Evolutionary conservation across 2,329 filamentous ascomycete genomes (phyloP).

Genomic region (Curvularia hawaiiensis): DNA sequence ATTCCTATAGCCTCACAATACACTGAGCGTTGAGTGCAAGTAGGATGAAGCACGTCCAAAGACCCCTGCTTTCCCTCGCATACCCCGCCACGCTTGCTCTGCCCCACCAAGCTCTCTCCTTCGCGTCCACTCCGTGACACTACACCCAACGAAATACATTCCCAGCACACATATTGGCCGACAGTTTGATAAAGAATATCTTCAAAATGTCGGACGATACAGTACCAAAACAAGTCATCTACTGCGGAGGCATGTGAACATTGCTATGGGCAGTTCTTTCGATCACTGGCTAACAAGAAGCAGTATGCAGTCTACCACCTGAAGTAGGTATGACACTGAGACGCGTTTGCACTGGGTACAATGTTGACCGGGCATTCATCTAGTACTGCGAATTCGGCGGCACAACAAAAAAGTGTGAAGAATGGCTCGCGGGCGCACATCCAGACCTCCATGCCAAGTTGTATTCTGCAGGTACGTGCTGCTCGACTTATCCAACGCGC

Average conservation of each 20-base stretch:
- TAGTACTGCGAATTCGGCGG: constrained; percentile 99
- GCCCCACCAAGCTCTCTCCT: constrained; percentile 20
- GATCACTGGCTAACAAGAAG: constrained; percentile 25
- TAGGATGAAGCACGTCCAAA: constrained; percentile 2
- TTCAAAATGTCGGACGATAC: constrained; percentile 44
- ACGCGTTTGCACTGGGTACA: constrained; percentile 4
- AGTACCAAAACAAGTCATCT: constrained; percentile 59
- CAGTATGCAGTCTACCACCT: constrained; percentile 69
- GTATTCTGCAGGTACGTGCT: constrained; percentile 78
- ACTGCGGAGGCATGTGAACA: constrained; percentile 63
- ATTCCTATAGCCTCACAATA: neutral
- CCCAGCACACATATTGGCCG: neutral
- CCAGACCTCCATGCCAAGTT: constrained; percentile 75
- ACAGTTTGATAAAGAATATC: neutral
- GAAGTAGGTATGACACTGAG: constrained; percentile 62
- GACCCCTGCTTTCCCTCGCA: constrained; percentile 10
- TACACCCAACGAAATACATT: constrained; percentile 6
- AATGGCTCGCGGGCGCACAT: constrained; percentile 84
- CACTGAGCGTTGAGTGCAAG: neutral
- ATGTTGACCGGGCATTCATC: constrained; percentile 14
- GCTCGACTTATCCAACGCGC: neutral
- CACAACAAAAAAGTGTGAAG: constrained; percentile 94
- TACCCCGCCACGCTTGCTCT: constrained; percentile 20
- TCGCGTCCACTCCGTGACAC: constrained; percentile 17
- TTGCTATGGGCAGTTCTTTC: neutral